phyloP scores from a whole-genome alignment of 108 stramenopile genomes.

The Epipyxis sp. region DNA sequence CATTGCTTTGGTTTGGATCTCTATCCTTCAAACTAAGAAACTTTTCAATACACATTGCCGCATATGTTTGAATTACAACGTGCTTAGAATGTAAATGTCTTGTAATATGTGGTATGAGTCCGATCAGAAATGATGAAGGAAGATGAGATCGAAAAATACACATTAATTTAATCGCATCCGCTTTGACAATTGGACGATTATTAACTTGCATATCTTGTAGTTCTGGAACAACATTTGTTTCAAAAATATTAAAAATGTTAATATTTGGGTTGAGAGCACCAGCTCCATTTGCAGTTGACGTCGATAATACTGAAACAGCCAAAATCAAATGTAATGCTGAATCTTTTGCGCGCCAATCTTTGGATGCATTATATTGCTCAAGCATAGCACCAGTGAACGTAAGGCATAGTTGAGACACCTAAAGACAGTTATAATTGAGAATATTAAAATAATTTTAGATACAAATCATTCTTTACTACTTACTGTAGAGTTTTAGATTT shows the following conservation, averaged over 20 bases:
- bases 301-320: constrained; percentile 71
- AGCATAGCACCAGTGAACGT: no score
- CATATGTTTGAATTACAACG: constrained; percentile 93
- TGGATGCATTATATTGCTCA: constrained; percentile 49
- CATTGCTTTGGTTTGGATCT: background rate
- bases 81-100: constrained; percentile 37
- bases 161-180: constrained; percentile 82
- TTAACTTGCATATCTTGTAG: constrained; percentile 66
- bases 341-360: constrained; percentile 4
- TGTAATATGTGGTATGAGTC: constrained; percentile 70
- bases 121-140: constrained; percentile 53
- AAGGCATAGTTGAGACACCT: no score
- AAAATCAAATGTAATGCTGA: constrained; percentile 75
- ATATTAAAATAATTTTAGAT: no score
- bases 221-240: constrained; percentile 71
- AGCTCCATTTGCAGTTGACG: constrained; percentile 67
- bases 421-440: no score
- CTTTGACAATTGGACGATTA: constrained; percentile 56
- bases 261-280: constrained; percentile 73
- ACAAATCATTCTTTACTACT: no score
- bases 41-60: constrained; percentile 82
- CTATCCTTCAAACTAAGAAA: constrained; percentile 66
- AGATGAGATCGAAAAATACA: constrained; percentile 93
- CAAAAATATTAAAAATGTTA: constrained; percentile 81
- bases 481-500: constrained; percentile 77